Evolutionary conservation across 768 basidiomycete species (phyloP), one percentile per base, ranked within the genome.

Genomic region (Phaeotremella skinneri): DNA sequence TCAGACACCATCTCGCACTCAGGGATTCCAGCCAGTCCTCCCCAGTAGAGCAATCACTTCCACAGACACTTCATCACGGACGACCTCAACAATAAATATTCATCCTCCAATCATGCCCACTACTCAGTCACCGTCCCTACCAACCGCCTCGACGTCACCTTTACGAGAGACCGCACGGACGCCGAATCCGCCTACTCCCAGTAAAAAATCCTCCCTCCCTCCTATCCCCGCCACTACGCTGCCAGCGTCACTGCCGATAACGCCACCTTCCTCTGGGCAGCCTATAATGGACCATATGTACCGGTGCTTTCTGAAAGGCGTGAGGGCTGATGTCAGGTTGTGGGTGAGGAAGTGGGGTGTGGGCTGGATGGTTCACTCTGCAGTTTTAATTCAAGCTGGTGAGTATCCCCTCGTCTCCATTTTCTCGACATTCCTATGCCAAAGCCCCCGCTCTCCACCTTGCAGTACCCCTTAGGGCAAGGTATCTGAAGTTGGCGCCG

Each of bases 341-440:
- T 80, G 83, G 49, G 82, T 93, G 20, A 87, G 84, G 3, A 80
- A 85, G 2, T 87, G 85, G 90, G 75, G 79, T 49, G 87, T 88
- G 1, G 79, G 84, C 32, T 96, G 93, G 79, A 83, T 81, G 43
- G 80, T 91, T 4, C 92, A 96, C 76, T 83, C 85, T 25, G 86
- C 93, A 52, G 85, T 96, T 37, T 85, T 94, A 59, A 90, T 91
- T 42, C 92, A 94, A 76, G 85, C 90, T 7, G 67, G 90, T 89
- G 55, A 55, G 85, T 82, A 65, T 4, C 56, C 53, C 4, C 57
- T 59, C 47, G 51, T 62, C 23, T 59, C 63, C 13, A 25, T 45
- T n/a, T 17, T 5, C 29, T 56, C 64, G 16, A 34, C 47, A 16
- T 49, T 60, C 50, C 34, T 65, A 0, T 68, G 89, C 14, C 26